A percentile compares a stretch with the other conserved stretches of the same genome.
phyloP scores from a whole-genome alignment of 495 filamentous ascomycete genomes.

The Hyaloscypha variabilis region DNA sequence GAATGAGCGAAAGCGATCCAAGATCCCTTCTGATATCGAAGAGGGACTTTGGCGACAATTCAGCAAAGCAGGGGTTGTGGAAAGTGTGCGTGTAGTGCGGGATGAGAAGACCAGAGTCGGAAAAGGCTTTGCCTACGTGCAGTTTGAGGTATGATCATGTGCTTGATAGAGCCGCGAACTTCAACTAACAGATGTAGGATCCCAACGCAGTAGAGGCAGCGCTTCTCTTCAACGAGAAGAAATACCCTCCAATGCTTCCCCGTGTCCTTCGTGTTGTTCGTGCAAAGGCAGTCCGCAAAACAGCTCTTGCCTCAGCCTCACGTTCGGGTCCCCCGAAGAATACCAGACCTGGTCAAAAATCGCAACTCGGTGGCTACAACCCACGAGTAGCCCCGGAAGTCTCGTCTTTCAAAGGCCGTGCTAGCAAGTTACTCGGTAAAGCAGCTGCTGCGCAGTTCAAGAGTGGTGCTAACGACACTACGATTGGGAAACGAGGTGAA shows the following conservation, averaged over 20 bases:
- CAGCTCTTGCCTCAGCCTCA: conserved; percentile 38
- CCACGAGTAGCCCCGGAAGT: conserved; percentile 67
- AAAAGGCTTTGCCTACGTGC: conserved; percentile 97
- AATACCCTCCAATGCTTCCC: conserved; percentile 89
- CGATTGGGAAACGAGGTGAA: conserved; percentile 24
- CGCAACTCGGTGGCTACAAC: conserved; percentile 46
- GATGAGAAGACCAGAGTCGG: conserved; percentile 89
- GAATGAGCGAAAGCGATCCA: conserved; percentile 65
- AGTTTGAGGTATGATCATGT: conserved; percentile 67
- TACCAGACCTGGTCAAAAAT: conserved; percentile 34
- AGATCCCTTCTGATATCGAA: conserved; percentile 83
- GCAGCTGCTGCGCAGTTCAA: conserved; percentile 69
- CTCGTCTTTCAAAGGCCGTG: conserved; percentile 76
- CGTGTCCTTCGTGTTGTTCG: conserved; percentile 83
- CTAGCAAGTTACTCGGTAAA: conserved; percentile 78
- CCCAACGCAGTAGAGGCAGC: conserved; percentile 85
- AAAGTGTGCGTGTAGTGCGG: conserved; percentile 91
- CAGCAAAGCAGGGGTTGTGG: conserved; percentile 75
- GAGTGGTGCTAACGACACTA: conserved; percentile 28
- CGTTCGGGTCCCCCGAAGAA: conserved; percentile 19
- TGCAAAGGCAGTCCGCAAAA: conserved; percentile 78
- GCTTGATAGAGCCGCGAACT: no score
- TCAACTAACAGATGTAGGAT: conserved; percentile 57
- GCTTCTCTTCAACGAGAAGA: conserved; percentile 83
- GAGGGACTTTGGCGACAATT: conserved; percentile 96